Base-by-base conservation (phyloP, 2,329 filamentous ascomycete genomes). In the Mycogone perniciosa region DNA sequence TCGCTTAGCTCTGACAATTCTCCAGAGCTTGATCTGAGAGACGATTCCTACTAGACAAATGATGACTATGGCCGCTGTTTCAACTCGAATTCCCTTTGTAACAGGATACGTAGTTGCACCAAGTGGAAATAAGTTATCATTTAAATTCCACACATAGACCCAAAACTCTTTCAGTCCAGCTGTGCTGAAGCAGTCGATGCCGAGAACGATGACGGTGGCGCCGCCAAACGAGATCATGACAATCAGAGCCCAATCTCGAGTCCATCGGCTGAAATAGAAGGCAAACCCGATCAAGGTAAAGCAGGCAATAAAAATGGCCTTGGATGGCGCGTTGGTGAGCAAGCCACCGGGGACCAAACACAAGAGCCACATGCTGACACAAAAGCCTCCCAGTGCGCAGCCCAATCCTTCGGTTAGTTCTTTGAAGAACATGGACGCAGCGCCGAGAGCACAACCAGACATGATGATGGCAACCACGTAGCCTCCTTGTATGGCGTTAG, bases 121-220 rank as follows among this genome's bases (percentile, higher is more conserved):
- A 2, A 89, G 71, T 0, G 91, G 91, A 61, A 97, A 97, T 1
- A 90, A 72, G 46, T 86, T 76, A 39, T 82, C 74, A 65, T 96
- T 96, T 37, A 97, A 69, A 42, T 73, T 73, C 92, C 92, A 97
- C 35, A 95, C 76, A 65, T 95, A 97, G 5, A 89, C 79, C 92
- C 92, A 97, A 59, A 96, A 96, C 66, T 97, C 92, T 67, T 96
- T 96, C 60, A 95, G 72, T 0, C 92, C 92, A n/a, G 90, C 89
- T 55, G 83, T 77, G 61, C 85, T 92, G 60, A 92, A 95, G 67
- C 89, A 95, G 65, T 97, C 92, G 52, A 97, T 87, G 2, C 92
- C 92, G 2, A 97, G 69, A 10, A 95, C 80, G 1, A 86, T 76
- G 3, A 81, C 81, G 0, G 89, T 96, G 4, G 89, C 85, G 6